Conservation (phyloP, 768 basidiomycete species). For the Lyophyllum decastes region DNA sequence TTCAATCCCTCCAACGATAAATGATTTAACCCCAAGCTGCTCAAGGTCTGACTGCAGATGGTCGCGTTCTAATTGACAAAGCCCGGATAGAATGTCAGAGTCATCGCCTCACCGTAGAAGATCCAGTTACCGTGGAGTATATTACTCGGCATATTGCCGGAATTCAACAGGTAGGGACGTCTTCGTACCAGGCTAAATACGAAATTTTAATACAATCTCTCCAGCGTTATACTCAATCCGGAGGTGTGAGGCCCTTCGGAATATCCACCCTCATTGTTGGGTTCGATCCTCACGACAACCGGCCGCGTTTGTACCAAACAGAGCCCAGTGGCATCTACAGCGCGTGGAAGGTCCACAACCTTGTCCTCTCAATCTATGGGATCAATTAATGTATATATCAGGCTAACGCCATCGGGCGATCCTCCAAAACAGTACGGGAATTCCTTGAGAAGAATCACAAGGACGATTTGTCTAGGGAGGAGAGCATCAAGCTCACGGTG, state of each 20-base stretch:
- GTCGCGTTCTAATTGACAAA: slow-evolving; percentile 96
- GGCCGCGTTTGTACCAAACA: slow-evolving; percentile 91
- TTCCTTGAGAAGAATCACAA: slow-evolving; percentile 98
- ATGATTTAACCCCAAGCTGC: slow-evolving; percentile 8
- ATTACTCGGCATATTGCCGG: slow-evolving; percentile 98
- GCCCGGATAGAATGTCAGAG: slow-evolving; percentile 97
- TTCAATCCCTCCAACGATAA: background rate
- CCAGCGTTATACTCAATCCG: slow-evolving; percentile 96
- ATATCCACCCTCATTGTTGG: slow-evolving; percentile 96
- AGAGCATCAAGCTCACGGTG: slow-evolving; percentile 92
- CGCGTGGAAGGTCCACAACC: slow-evolving; percentile 84
- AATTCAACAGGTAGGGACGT: slow-evolving; percentile 84
- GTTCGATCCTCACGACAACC: slow-evolving; percentile 90
- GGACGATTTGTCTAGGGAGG: slow-evolving; percentile 85
- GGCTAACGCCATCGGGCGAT: slow-evolving; percentile 98
- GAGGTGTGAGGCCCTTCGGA: slow-evolving; percentile 97
- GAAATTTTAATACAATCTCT: background rate
- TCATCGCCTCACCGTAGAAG: slow-evolving; percentile 95
- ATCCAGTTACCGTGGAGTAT: slow-evolving; percentile 97
- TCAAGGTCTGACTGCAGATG: slow-evolving; percentile 93
- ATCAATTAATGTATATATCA: slow-evolving; percentile 29
- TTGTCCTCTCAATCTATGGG: background rate
- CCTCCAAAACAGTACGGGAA: slow-evolving; percentile 97
- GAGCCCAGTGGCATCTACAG: slow-evolving; percentile 98
- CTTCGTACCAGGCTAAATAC: background rate